Evolutionary conservation across 2,329 filamentous ascomycete genomes (phyloP).

Genomic region (Sordariomycetes sp.): DNA sequence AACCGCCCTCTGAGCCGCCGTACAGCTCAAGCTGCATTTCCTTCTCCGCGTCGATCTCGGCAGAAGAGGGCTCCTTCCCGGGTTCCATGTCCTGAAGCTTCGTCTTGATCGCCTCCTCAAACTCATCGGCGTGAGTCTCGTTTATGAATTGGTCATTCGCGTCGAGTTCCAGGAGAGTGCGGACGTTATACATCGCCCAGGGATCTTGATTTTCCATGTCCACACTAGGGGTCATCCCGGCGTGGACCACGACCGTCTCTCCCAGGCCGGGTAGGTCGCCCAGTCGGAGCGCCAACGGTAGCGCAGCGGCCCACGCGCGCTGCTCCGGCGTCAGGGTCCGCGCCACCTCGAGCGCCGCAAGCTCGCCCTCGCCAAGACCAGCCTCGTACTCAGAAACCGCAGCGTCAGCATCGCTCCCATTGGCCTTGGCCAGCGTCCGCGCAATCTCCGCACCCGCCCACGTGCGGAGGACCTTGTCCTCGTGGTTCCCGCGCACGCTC

Average conservation of each 20-base stretch:
- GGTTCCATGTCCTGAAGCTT: neutral
- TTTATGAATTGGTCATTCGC: constrained; percentile 13
- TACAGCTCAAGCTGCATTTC: constrained; percentile 14
- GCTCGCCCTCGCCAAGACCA: constrained; percentile 20
- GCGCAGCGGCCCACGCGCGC: constrained; percentile 55
- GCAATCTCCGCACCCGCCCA: neutral
- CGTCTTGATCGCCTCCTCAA: constrained; percentile 4
- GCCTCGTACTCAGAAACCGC: constrained; percentile 1
- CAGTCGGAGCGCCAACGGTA: constrained; percentile 68
- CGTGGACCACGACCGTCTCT: constrained; percentile 64
- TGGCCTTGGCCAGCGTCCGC: constrained; percentile 37
- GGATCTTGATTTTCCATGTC: constrained; percentile 62
- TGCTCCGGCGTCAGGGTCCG: constrained; percentile 46
- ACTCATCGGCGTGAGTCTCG: constrained; percentile 9
- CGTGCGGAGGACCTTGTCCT: constrained; percentile 64
- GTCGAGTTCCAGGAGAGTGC: constrained; percentile 54
- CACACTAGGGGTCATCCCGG: constrained; percentile 69
- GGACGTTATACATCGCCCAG: constrained; percentile 84
- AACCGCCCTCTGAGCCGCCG: neutral
- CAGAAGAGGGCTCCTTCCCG: neutral
- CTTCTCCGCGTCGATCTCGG: constrained; percentile 12
- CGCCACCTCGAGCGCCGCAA: constrained; percentile 40
- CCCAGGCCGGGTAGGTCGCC: constrained; percentile 42
- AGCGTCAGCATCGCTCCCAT: constrained; percentile 16
- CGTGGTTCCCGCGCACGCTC: constrained; percentile 85